Evolutionary conservation across 2,329 filamentous ascomycete species (phyloP).

Genomic region (Proliferodiscus dingleyae): DNA sequence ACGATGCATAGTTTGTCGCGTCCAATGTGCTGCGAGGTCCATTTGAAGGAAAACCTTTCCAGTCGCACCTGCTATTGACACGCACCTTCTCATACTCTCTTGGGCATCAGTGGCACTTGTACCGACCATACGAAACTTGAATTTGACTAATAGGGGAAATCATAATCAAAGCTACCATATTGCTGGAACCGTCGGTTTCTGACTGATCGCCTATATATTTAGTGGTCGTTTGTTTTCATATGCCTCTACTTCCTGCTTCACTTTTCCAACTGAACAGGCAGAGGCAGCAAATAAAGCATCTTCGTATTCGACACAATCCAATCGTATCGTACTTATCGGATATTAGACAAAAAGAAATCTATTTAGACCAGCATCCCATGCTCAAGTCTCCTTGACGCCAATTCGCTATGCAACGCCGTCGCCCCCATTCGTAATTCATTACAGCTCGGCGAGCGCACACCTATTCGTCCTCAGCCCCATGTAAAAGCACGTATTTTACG

Average conservation of each 20-base stretch:
- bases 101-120: background rate
- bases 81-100: background rate
- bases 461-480: conserved; percentile 36
- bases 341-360: conserved; percentile 24
- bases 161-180: too few relatives aligned
- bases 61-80: background rate
- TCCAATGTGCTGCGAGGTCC: background rate
- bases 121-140: too few relatives aligned
- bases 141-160: too few relatives aligned
- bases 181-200: too few relatives aligned
- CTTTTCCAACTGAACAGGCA: too few relatives aligned
- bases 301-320: too few relatives aligned
- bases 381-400: conserved; percentile 28
- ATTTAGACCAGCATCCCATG: conserved; percentile 20
- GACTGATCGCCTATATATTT: too few relatives aligned
- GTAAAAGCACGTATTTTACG: conserved; percentile 84
- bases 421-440: conserved; percentile 16
- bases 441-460: conserved; percentile 14
- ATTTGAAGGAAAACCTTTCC: background rate
- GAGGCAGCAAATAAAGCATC: too few relatives aligned
- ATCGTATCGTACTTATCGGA: conserved; percentile 28
- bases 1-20: background rate
- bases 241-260: too few relatives aligned
- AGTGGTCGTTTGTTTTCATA: too few relatives aligned
- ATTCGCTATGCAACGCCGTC: conserved; percentile 35